Conservation (phyloP, 1,284 basidiomycete genomes). For the Hymenochaete sp. region DNA sequence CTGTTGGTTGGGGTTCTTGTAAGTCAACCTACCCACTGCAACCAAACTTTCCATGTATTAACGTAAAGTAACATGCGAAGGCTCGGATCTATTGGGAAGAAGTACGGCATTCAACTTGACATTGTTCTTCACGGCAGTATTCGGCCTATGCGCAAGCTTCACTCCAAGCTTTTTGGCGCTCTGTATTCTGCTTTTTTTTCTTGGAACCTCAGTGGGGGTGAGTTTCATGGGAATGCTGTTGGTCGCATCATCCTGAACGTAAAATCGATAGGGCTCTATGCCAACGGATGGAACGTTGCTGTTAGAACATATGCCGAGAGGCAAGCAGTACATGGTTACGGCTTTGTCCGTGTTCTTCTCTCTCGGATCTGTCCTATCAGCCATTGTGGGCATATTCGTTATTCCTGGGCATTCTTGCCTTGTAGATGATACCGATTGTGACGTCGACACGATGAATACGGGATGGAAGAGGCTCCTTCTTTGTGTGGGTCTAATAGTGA, state of each 20-base stretch:
- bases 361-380: slow-evolving; percentile 78
- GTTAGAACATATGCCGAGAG: slow-evolving; percentile 87
- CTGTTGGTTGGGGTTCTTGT: slow-evolving; percentile 88
- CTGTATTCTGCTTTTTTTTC: slow-evolving; percentile 74
- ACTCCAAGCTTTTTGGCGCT: slow-evolving; percentile 65
- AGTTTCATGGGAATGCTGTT: slow-evolving; percentile 23
- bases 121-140: slow-evolving; percentile 81
- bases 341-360: slow-evolving; percentile 96
- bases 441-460: slow-evolving; percentile 59
- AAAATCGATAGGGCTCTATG: slow-evolving; percentile 68
- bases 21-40: slow-evolving; percentile 22
- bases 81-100: slow-evolving; percentile 78
- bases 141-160: slow-evolving; percentile 78
- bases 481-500: slow-evolving; percentile 61
- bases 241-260: not conserved
- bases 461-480: slow-evolving; percentile 85
- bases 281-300: slow-evolving; percentile 94
- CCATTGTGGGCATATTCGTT: slow-evolving; percentile 67
- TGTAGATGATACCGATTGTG: slow-evolving; percentile 38
- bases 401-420: slow-evolving; percentile 72
- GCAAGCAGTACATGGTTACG: slow-evolving; percentile 88
- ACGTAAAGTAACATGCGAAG: slow-evolving; percentile 19
- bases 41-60: not conserved
- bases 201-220: slow-evolving; percentile 88
- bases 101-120: slow-evolving; percentile 89